phyloP scores from a whole-genome alignment of 108 stramenopile species.

The Skeletonema potamos region DNA sequence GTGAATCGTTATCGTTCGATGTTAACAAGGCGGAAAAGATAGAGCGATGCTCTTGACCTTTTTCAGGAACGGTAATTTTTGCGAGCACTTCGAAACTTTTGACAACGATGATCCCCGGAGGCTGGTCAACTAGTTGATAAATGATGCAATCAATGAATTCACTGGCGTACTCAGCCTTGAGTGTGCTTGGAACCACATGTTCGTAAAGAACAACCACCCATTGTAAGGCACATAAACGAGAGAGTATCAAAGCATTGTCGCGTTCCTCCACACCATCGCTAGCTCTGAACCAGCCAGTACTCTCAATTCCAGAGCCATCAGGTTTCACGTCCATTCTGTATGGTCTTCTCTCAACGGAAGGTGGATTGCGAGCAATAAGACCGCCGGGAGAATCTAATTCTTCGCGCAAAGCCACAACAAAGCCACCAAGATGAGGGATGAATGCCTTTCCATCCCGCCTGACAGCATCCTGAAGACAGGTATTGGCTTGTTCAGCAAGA shows the following conservation, averaged over 20 bases:
- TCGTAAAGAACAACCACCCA: constrained; percentile 88
- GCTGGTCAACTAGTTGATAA: constrained; percentile 79
- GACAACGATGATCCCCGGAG: constrained; percentile 74
- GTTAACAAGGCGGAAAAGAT: constrained; percentile 19
- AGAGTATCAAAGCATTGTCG: constrained; percentile 68
- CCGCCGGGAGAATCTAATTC: constrained; percentile 87
- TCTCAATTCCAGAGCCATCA: constrained; percentile 83
- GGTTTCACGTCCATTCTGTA: constrained; percentile 85
- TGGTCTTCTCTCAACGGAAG: constrained; percentile 73
- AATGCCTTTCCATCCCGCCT: constrained; percentile 73
- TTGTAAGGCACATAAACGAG: constrained; percentile 80
- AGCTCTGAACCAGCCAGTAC: constrained; percentile 82
- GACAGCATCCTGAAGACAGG: constrained; percentile 75
- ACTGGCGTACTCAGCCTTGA: constrained; percentile 85
- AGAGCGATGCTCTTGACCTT: constrained; percentile 46
- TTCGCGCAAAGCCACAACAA: constrained; percentile 81
- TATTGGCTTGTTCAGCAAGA: constrained; percentile 82
- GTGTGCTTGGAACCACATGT: constrained; percentile 75
- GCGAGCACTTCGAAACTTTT: constrained; percentile 88
- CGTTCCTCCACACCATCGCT: constrained; percentile 53
- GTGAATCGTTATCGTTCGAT: constrained; percentile 5
- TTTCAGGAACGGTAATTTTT: constrained; percentile 74
- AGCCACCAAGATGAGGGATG: constrained; percentile 82
- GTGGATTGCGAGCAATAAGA: constrained; percentile 69
- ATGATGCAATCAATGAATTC: constrained; percentile 86